Percentiles rank a stretch among this genome's conserved stretches.
These are phyloP conservation scores for Strigomonas oncopelti DNA, from an alignment of 208 protist genomes.

Conservation along the genomic window DNA sequence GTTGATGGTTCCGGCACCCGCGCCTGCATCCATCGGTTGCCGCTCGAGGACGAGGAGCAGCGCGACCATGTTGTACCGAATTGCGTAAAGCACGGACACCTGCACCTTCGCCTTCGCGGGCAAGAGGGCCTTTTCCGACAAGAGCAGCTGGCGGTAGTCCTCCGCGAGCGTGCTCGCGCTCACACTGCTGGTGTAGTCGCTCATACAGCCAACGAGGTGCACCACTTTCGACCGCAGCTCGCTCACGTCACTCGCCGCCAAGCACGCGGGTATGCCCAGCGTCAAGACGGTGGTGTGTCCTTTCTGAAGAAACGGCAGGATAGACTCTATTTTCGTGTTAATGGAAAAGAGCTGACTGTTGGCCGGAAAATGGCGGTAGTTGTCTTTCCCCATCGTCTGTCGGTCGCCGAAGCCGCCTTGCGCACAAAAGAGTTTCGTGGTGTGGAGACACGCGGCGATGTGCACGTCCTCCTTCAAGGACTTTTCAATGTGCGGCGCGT, in stretches of 20 bases:
- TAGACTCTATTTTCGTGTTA: not conserved
- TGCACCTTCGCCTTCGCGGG: constrained; percentile 25
- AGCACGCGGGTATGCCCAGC: constrained; percentile 37
- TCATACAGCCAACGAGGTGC: constrained; percentile 44
- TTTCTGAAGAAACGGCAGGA: not conserved
- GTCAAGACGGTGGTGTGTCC: constrained; percentile 40
- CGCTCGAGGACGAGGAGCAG: constrained; percentile 2
- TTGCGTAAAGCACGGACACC: constrained; percentile 34
- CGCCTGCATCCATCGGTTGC: not conserved
- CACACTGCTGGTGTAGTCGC: constrained; percentile 44
- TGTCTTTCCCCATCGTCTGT: constrained; percentile 12
- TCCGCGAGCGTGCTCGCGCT: constrained; percentile 19
- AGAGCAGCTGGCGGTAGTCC: constrained; percentile 31
- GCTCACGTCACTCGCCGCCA: constrained; percentile 33
- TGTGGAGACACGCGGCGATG: constrained; percentile 64
- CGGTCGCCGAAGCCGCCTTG: constrained; percentile 11
- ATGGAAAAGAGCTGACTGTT: not conserved
- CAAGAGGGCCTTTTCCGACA: constrained; percentile 14
- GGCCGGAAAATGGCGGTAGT: constrained; percentile 17
- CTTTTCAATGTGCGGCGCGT: not conserved
- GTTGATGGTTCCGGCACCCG: constrained; percentile 5
- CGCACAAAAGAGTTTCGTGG: constrained; percentile 48
- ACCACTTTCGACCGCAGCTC: constrained; percentile 38
- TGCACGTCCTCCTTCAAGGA: constrained; percentile 59
- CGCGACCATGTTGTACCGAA: constrained; percentile 34